Base-by-base conservation (phyloP, 2,329 filamentous ascomycete species). In the Fusarium humuli region DNA sequence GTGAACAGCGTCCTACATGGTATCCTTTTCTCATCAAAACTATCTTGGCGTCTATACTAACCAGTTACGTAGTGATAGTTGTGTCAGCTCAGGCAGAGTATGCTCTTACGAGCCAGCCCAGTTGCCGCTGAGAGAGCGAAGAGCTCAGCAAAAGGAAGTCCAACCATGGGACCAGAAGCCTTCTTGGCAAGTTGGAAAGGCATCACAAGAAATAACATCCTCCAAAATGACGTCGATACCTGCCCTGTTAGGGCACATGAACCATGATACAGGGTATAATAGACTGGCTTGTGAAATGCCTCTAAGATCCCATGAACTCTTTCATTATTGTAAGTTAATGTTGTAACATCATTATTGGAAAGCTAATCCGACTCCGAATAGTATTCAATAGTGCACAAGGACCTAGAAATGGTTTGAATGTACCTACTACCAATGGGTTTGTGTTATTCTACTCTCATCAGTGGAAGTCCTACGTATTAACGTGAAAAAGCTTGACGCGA, bases 1-100 rank as follows among this genome's bases (percentile, higher is more conserved):
- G 59, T 10, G 62, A 65, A 22, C 61, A 65, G 23, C 54, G 52
- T 14, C 62, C 61, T n/a, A 23, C 47, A 42, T 65, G 62, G 62
- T 65, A 55, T 34, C 5, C 10, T 6, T 34, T 0, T 3, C 2
- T 18, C 32, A 18, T 8, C 10, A 18, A 18, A 5, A 9, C 8
- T 34, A 6, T 10, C 9, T 18, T 6, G 16, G 16, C 8, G 32
- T 18, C 8, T 10, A 34, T 10, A 10, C 32, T 34, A 6, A 34
- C 16, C 32, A 18, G 5, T 9, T 18, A 5, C 1, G 4, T 9
- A 65, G 62, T 11, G 11, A 37, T 4, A 65, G 50, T 3, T 65
- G 62, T 14, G 42, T 65, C 40, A 65, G 37, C 29, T 47, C 32
- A 20, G 32, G 45, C 7, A 58, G 62, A 10, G 9, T 30, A 5